These are phyloP conservation scores for Eimeria necatrix DNA, from an alignment of 169 alveolate genomes.

Conservation along the genomic window DNA sequence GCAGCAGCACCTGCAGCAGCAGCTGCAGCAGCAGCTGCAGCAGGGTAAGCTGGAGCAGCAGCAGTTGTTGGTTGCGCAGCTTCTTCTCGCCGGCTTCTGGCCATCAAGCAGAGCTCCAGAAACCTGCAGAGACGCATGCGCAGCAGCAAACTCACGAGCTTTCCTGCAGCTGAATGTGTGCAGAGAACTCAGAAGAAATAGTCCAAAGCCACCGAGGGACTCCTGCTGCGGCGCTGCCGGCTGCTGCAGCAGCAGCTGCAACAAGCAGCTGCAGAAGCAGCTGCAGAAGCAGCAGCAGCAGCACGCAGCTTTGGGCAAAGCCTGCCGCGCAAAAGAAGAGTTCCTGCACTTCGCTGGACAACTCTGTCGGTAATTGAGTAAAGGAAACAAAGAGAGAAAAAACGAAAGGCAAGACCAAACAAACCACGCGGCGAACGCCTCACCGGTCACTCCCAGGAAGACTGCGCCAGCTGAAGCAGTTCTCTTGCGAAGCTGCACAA, in stretches of 20 bases:
- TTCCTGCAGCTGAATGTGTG: background rate
- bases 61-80: background rate
- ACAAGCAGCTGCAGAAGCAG: background rate
- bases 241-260: background rate
- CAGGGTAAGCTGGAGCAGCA: slow-evolving; percentile 43
- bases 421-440: background rate
- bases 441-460: slow-evolving; percentile 45
- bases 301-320: background rate
- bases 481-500: background rate
- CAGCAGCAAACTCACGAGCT: background rate
- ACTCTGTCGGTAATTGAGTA: background rate
- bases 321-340: too few species aligned
- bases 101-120: slow-evolving; percentile 58
- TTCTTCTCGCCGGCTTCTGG: slow-evolving; percentile 17
- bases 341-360: too few species aligned
- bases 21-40: slow-evolving; percentile 12
- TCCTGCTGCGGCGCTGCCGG: too few species aligned
- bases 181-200: background rate
- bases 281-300: background rate
- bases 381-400: background rate
- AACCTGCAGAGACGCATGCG: slow-evolving; percentile 11
- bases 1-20: slow-evolving; percentile 11
- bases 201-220: background rate
- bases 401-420: background rate
- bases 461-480: slow-evolving; percentile 26